Evolutionary conservation across 768 basidiomycete species (phyloP).

Genomic region (Xerocomus brunneocitrinus): DNA sequence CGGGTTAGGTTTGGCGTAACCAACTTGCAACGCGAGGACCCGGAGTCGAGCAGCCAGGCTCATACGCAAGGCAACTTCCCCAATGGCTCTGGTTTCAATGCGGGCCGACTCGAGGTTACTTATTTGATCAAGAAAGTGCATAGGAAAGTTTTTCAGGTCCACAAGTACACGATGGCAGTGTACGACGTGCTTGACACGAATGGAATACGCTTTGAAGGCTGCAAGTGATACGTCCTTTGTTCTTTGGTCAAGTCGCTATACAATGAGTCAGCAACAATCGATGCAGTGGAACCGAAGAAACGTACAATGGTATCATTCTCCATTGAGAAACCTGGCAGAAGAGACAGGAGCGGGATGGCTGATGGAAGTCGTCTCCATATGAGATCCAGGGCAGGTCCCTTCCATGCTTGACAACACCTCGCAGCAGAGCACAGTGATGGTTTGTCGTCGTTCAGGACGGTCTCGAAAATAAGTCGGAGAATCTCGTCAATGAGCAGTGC

Average conservation of each 20-base stretch:
- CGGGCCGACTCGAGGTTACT: slow-evolving; percentile 17
- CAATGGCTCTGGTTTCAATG: slow-evolving; percentile 15
- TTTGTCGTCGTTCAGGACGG: slow-evolving; percentile 26
- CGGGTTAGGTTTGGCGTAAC: slow-evolving; percentile 17
- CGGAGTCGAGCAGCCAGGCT: slow-evolving; percentile 33
- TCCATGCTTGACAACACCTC: slow-evolving; percentile 44
- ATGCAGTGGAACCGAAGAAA: neutral
- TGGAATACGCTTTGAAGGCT: slow-evolving; percentile 19
- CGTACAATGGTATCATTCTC: slow-evolving; percentile 11
- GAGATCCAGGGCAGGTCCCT: slow-evolving; percentile 43
- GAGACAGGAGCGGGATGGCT: slow-evolving; percentile 37
- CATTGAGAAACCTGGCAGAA: slow-evolving; percentile 25
- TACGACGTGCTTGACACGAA: slow-evolving; percentile 22
- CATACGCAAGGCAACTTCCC: slow-evolving; percentile 16
- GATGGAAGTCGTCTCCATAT: slow-evolving; percentile 43
- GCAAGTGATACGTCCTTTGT: slow-evolving; percentile 1
- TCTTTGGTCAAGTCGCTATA: slow-evolving; percentile 10
- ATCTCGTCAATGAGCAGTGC: slow-evolving; percentile 49
- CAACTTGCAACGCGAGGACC: slow-evolving; percentile 34
- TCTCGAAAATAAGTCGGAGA: slow-evolving; percentile 39
- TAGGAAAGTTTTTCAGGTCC: slow-evolving; percentile 4
- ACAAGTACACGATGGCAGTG: slow-evolving; percentile 16
- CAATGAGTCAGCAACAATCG: neutral
- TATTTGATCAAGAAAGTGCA: slow-evolving; percentile 2
- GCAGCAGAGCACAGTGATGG: slow-evolving; percentile 34